Evolutionary conservation across 192 early-diverging fungal genomes (phyloP).

Genomic region (Rhizophagus sp.): DNA sequence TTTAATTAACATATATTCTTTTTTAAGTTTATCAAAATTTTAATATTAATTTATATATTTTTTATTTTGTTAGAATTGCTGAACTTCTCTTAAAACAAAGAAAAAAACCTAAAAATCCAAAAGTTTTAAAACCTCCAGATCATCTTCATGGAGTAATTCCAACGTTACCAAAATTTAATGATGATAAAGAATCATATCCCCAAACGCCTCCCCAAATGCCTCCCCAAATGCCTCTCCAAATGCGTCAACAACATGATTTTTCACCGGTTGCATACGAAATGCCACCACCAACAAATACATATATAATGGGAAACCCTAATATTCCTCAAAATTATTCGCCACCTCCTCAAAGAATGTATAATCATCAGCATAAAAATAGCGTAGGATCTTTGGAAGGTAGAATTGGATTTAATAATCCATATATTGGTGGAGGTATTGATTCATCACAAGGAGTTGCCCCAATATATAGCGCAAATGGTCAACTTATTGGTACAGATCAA

Average conservation of each 20-base stretch:
- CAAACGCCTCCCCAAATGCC: background rate
- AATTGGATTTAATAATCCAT: background rate
- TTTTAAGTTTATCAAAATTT: no score
- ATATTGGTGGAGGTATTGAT: background rate
- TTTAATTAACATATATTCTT: background rate
- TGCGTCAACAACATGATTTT: background rate
- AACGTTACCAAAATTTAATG: background rate
- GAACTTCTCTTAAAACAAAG: background rate
- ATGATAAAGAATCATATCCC: background rate
- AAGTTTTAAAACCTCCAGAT: background rate
- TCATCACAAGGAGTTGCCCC: background rate
- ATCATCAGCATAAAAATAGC: background rate
- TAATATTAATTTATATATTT: background rate
- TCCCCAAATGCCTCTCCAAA: background rate
- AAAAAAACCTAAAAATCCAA: background rate
- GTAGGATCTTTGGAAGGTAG: background rate
- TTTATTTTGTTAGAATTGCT: background rate
- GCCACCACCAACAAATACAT: background rate
- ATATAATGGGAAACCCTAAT: background rate
- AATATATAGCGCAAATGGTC: background rate
- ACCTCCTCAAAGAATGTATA: background rate
- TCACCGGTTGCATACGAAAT: background rate
- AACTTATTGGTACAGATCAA: background rate
- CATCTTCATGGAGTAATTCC: background rate
- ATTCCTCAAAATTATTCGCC: background rate